These are phyloP conservation scores for Monilinia vaccinii-corymbosi DNA, from an alignment of 2,329 filamentous ascomycete genomes.

Conservation along the genomic window DNA sequence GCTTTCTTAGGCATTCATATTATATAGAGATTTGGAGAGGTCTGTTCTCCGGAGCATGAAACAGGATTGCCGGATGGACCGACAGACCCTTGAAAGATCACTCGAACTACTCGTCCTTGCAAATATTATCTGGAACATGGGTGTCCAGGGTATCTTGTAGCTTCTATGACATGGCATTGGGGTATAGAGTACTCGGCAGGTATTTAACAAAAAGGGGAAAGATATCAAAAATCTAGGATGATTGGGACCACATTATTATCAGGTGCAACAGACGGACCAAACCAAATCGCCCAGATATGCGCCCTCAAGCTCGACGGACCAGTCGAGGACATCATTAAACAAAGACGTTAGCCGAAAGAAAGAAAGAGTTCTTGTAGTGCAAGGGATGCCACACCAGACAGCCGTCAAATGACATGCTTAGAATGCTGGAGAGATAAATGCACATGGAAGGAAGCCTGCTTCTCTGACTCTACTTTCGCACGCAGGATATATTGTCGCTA, in stretches of 20 bases:
- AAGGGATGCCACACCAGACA: not conserved
- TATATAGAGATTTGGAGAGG: not conserved
- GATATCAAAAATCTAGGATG: not conserved
- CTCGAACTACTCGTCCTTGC: not conserved
- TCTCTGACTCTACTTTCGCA: not conserved
- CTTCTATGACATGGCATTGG: not conserved
- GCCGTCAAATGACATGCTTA: not conserved
- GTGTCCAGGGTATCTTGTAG: not conserved
- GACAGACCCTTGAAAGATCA: not conserved
- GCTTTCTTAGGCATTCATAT: not conserved
- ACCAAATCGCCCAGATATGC: not conserved
- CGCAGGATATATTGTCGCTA: not conserved
- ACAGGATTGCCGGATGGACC: not conserved
- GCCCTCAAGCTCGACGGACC: not conserved
- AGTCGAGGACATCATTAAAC: not conserved
- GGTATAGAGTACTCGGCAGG: not conserved
- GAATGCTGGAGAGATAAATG: not conserved
- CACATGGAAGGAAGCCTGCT: not conserved
- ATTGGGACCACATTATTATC: not conserved
- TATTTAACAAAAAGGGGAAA: not conserved
- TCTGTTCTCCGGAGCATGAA: not conserved
- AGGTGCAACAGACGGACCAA: not conserved
- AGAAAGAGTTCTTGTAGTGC: not conserved
- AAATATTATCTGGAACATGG: not conserved
- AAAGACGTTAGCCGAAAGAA: not conserved